Conservation (phyloP, 208 protist species). For the Leishmania mexicana region DNA sequence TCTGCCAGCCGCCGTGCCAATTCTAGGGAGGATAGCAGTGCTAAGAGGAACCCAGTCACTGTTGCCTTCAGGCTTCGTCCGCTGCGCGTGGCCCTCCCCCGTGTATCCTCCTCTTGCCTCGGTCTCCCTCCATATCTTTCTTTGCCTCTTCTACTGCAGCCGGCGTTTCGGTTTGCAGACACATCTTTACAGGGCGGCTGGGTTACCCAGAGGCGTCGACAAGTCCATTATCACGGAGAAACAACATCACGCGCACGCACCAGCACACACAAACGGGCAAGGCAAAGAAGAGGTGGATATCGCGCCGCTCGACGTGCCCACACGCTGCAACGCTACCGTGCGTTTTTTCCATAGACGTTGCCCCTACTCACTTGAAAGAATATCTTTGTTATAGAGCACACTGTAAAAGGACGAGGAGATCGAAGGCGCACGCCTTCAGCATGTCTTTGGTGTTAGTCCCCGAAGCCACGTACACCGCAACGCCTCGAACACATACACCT, state of each 20-base stretch:
- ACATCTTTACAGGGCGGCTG: not conserved
- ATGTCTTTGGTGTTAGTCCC: not conserved
- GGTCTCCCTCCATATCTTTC: not conserved
- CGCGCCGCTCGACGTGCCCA: not conserved
- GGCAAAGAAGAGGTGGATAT: not conserved
- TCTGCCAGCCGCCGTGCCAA: not conserved
- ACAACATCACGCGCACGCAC: not conserved
- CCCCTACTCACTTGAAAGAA: not conserved
- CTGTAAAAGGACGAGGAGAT: not conserved
- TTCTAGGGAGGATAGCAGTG: not conserved
- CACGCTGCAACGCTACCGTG: not conserved
- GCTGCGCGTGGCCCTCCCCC: too few relatives aligned
- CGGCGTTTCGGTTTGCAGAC: not conserved
- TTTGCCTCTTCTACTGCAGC: not conserved
- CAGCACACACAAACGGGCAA: not conserved
- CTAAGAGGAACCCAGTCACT: not conserved
- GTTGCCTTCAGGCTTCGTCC: not conserved
- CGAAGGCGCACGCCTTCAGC: not conserved
- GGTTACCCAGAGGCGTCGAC: not conserved
- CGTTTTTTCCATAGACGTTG: not conserved
- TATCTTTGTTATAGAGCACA: not conserved
- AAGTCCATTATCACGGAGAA: not conserved
- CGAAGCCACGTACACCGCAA: not conserved
- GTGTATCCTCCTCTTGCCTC: not conserved
- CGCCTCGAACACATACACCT: not conserved